Conservation (phyloP, 257 asterid species). For the Fraxinus quadrangulata region DNA sequence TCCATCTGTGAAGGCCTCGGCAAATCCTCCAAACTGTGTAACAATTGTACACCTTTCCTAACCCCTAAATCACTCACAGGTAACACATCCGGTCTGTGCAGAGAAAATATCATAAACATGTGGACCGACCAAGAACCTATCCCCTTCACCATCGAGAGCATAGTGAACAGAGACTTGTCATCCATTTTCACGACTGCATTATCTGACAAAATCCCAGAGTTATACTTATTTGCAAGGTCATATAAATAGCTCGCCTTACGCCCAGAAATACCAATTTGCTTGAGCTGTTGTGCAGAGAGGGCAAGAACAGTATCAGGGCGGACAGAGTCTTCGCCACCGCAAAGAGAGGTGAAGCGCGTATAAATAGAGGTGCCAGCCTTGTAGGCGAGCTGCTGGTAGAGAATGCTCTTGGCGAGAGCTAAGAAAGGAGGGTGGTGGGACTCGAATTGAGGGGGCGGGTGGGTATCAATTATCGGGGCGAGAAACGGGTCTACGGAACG, state of each 20-base stretch:
- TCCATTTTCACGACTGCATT: conserved; percentile 85
- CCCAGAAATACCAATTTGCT: conserved; percentile 89
- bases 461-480: conserved; percentile 53
- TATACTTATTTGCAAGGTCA: conserved; percentile 78
- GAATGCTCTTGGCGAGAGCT: conserved; percentile 75
- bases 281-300: conserved; percentile 72
- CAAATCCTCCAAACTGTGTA: conserved; percentile 77
- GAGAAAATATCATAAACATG: conserved; percentile 92
- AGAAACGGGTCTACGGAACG: conserved; percentile 66
- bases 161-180: conserved; percentile 77
- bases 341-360: conserved; percentile 72
- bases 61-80: conserved; percentile 93
- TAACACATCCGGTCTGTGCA: conserved; percentile 92
- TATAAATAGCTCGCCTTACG: conserved; percentile 81
- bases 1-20: conserved; percentile 94
- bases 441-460: conserved; percentile 66
- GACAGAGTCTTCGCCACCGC: conserved; percentile 69
- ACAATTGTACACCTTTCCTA: conserved; percentile 86
- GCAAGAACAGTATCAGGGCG: conserved; percentile 69
- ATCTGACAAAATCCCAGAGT: conserved; percentile 77
- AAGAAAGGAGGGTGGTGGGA: conserved; percentile 62
- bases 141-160: conserved; percentile 97
- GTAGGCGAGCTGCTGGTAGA: conserved; percentile 82
- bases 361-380: conserved; percentile 85
- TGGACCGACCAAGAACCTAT: conserved; percentile 98